Base-by-base conservation (phyloP, 805 yeast species). In the Pichia nanzhaoensis region DNA sequence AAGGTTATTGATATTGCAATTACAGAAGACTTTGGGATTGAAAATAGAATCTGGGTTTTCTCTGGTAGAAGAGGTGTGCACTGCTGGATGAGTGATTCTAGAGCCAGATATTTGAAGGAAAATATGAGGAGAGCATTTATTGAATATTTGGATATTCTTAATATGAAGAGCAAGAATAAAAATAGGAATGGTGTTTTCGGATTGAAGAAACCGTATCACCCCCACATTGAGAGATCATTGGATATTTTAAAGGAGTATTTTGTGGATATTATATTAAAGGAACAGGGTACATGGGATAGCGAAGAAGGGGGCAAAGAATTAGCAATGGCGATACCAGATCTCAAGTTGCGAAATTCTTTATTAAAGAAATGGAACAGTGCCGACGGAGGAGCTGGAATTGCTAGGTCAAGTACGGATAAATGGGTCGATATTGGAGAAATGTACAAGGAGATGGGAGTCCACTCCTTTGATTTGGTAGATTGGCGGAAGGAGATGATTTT, bases 1-100 rank as follows among this genome's bases (percentile, higher is more conserved):
- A 75, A 79, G 55, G 77, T 90, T 39, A 67, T 93, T 48, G 86
- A 84, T 49, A 58, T 63, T 1, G 83, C 95, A 0, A 70, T 93
- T 42, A 68, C 77, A 42, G 88, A 87, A 41, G 98, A 91, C 63
- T 93, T 93, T 64, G 98, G 96, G 1, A 90, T 86, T 62, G 68
- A 79, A 48, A 82, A 87, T 63, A 70, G 88, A 59, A 70, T 93
- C 41, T 93, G 98, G 98, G 96, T 91, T 4, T 93, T 87, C 59
- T 88, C 96, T 1, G 99, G 99, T 39, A 84, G 99, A 71, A 85
- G 99, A 75, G 99, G 99, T 64, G 95, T 95, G 14, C 99, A 93
- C 71, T 95, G 98, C 58, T 93, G 99, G 99, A 74, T 93, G 20
- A 85, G 95, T 64, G 99, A 93, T 60, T 65, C 74, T 45, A 69